Base-by-base conservation (phyloP, 2,329 filamentous ascomycete species). In the Epichloe uncinata region DNA sequence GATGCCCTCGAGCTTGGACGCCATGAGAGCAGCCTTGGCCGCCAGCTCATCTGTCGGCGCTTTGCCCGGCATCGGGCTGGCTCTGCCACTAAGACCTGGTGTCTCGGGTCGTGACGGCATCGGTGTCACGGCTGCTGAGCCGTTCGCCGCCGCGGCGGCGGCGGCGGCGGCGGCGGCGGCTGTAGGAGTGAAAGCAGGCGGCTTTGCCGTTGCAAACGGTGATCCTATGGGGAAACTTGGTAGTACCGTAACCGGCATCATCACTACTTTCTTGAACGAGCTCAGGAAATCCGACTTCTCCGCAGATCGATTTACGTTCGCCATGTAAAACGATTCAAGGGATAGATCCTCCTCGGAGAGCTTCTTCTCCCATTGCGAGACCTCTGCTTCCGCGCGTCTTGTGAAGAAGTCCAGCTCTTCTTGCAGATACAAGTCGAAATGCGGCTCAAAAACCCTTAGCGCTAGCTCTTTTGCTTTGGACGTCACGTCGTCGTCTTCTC, bases 11-110 rank as follows among this genome's bases (percentile, higher is more conserved):
- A 98, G 74, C 54, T 89, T 84, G 9, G 87, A 89, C 51, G 91
- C 90, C 87, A 98, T 96, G 47, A 98, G 83, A 0, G 93, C 91
- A n/a, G 91, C 88, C 69, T 98, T 98, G 44, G 93, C 93, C 36
- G 91, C 90, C 33, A 98, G 76, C 65, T 98, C 93, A 50, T 89
- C 87, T 0, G 85, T 94, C 1, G 91, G 91, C 3, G 84, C 85
- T 64, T 90, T 84, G 40, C 52, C 48, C 2, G 68, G 82, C 20
- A 66, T 52, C 1, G 66, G 65, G 33, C 68, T 71, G 34, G 67
- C 65, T 16, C 63, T 66, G 11, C 69, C 61, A 11, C 64, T 59
- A 15, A 70, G 51, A 6, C 69, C 68, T 2, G 77, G 75, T 0
- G 74, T 77, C 47, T 75, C 67, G 4, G 77, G 68, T 37, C 73